phyloP scores from a whole-genome alignment of 192 early-diverging fungal genomes.

The Dispira parvispora region DNA sequence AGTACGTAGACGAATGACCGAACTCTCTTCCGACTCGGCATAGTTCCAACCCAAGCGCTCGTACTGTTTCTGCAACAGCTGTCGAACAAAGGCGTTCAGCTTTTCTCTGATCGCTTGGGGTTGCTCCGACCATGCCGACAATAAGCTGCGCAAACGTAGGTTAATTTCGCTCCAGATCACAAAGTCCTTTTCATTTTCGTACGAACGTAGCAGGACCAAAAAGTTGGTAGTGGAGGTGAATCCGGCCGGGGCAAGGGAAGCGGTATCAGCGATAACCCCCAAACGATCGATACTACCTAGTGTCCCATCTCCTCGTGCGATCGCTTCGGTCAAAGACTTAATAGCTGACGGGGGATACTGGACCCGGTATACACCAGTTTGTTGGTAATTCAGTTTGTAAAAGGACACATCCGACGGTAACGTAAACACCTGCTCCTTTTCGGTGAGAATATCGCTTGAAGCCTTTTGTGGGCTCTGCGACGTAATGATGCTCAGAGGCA shows the following conservation, averaged over 20 bases:
- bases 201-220: conserved; percentile 57
- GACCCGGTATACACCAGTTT: conserved; percentile 76
- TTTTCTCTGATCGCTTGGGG: conserved; percentile 36
- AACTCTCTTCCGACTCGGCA: conserved; percentile 46
- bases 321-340: conserved; percentile 29
- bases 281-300: conserved; percentile 58
- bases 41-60: conserved; percentile 65
- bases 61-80: conserved; percentile 58
- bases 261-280: conserved; percentile 69
- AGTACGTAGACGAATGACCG: conserved; percentile 54
- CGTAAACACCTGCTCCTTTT: conserved; percentile 21
- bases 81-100: conserved; percentile 46
- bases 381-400: conserved; percentile 74
- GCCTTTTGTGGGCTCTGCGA: conserved; percentile 16
- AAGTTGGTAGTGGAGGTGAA: conserved; percentile 52
- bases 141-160: conserved; percentile 34
- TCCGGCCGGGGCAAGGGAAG: conserved; percentile 61
- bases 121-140: conserved; percentile 49
- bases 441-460: conserved; percentile 22
- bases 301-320: conserved; percentile 27
- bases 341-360: conserved; percentile 42
- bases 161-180: conserved; percentile 58
- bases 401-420: conserved; percentile 36
- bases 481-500: conserved; percentile 51
- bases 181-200: conserved; percentile 62